Evolutionary conservation across 2,329 filamentous ascomycete genomes (phyloP).

Genomic region (Calonectria montana): DNA sequence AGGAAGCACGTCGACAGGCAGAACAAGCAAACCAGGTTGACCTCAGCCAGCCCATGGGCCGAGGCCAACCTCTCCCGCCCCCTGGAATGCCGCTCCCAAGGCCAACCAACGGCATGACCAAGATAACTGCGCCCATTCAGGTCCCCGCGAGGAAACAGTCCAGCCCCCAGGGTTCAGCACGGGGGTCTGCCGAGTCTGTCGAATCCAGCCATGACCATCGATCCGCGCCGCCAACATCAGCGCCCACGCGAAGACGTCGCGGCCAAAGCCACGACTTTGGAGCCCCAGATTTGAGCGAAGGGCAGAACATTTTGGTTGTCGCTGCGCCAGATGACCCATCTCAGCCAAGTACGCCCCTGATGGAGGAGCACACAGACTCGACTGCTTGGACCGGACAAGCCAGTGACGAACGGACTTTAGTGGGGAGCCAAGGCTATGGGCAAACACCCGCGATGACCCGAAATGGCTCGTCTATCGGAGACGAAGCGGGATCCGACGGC

Average conservation of each 20-base stretch:
- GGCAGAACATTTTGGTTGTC: constrained; percentile 71
- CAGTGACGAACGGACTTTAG: constrained; percentile 28
- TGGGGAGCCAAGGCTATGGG: constrained; percentile 29
- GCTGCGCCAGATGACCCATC: constrained; percentile 71
- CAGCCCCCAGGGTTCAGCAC: constrained; percentile 50
- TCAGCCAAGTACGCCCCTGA: constrained; percentile 63
- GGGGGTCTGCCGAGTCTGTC: constrained; percentile 29
- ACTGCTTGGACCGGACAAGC: constrained; percentile 29
- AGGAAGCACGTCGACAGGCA: constrained; percentile 52
- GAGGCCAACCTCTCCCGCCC: constrained; percentile 84
- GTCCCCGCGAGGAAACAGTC: constrained; percentile 75
- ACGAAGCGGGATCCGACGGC: not conserved
- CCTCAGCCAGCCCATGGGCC: constrained; percentile 78
- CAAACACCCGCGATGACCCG: constrained; percentile 21
- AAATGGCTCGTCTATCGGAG: constrained; percentile 15
- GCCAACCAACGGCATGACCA: constrained; percentile 70
- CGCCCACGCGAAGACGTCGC: constrained; percentile 54
- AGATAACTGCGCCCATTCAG: constrained; percentile 63
- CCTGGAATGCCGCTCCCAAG: constrained; percentile 81
- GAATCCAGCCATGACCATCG: constrained; percentile 38
- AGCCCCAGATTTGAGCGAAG: constrained; percentile 46
- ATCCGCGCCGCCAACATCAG: constrained; percentile 16
- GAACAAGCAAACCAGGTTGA: constrained; percentile 53
- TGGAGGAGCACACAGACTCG: constrained; percentile 45
- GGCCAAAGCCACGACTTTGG: constrained; percentile 46